These are phyloP conservation scores for Pharus latifolius DNA, from an alignment of 176 grass and related monocot genomes.

Conservation along the genomic window DNA sequence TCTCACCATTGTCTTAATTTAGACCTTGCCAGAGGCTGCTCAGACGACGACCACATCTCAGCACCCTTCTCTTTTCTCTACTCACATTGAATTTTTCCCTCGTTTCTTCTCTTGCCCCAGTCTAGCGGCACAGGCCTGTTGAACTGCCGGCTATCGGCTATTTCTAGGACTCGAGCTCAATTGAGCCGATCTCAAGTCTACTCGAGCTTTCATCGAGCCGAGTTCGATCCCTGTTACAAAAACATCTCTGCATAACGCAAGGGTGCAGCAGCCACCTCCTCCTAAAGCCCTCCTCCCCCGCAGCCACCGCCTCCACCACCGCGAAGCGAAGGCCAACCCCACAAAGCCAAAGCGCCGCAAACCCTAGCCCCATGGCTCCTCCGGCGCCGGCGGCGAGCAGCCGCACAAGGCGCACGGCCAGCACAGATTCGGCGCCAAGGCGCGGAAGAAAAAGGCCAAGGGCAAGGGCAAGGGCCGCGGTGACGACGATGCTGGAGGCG, in stretches of 20 bases:
- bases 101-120: too few species aligned
- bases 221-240: too few species aligned
- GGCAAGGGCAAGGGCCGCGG: conserved; percentile 32
- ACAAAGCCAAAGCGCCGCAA: neutral
- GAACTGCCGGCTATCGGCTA: too few species aligned
- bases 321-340: neutral
- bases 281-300: conserved; percentile 13
- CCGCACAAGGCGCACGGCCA: conserved; percentile 67
- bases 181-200: too few species aligned
- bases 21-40: too few species aligned
- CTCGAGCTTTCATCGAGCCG: too few species aligned
- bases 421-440: conserved; percentile 65
- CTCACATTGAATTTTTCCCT: too few species aligned
- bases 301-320: neutral
- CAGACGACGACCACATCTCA: too few species aligned
- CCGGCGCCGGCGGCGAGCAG: conserved; percentile 36
- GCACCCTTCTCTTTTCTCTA: too few species aligned
- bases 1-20: too few species aligned
- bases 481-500: conserved; percentile 24
- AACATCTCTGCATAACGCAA: neutral
- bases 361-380: conserved; percentile 31
- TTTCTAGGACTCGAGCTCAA: too few species aligned
- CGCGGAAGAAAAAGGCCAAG: conserved; percentile 57
- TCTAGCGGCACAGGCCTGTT: too few species aligned
- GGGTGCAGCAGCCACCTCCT: neutral